Conservation (phyloP, 179 eudicot genomes). For the Nepenthes alata region DNA sequence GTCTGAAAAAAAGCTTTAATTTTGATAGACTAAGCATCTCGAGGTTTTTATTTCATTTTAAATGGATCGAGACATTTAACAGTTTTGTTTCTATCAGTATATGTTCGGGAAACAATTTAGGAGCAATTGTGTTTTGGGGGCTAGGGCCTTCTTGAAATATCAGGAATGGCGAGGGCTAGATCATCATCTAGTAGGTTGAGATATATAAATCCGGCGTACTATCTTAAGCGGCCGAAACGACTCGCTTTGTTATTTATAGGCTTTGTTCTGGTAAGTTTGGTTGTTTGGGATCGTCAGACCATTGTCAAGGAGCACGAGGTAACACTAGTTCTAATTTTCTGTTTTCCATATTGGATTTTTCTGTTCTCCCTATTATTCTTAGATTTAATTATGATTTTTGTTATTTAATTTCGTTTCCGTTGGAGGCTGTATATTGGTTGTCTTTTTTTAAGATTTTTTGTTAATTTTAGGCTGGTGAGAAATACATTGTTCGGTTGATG, state of each 20-base stretch:
- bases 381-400: neutral
- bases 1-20: too few species aligned
- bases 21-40: too few species aligned
- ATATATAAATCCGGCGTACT: slow-evolving; percentile 79
- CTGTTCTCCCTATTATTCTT: neutral
- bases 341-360: slow-evolving; percentile 3
- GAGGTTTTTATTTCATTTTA: too few species aligned
- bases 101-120: too few species aligned
- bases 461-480: too few species aligned
- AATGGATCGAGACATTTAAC: too few species aligned
- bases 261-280: slow-evolving; percentile 45
- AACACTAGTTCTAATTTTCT: neutral
- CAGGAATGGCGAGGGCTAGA: slow-evolving; percentile 66
- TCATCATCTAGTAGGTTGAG: slow-evolving; percentile 55
- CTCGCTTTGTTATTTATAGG: slow-evolving; percentile 57
- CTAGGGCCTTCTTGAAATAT: too few species aligned
- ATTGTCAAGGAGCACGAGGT: slow-evolving; percentile 77
- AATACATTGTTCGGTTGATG: too few species aligned
- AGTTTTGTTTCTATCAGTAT: too few species aligned
- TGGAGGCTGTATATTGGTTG: too few species aligned
- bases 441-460: too few species aligned
- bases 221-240: slow-evolving; percentile 83
- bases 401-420: neutral
- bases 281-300: slow-evolving; percentile 96
- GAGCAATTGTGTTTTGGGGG: too few species aligned